A percentile compares a stretch with the other conserved stretches of the same genome.
Evolutionary conservation across 2,329 filamentous ascomycete species (phyloP).

Genomic region (Paracamarosporium sp.): DNA sequence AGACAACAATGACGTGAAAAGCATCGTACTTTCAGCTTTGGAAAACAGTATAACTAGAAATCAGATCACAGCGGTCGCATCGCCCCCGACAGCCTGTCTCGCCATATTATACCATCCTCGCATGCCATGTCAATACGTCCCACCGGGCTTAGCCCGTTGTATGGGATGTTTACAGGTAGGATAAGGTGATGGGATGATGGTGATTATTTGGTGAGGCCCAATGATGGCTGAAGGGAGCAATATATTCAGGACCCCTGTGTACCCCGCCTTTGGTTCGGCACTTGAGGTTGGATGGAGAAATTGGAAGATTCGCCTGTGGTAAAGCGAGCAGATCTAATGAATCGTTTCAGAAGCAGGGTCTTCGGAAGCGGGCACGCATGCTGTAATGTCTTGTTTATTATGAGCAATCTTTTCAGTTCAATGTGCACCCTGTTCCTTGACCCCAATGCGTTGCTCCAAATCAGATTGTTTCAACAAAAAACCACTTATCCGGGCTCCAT

Average conservation of each 20-base stretch:
- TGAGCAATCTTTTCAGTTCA: too few species aligned
- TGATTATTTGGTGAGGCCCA: background rate
- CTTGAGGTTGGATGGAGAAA: background rate
- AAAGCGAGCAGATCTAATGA: background rate
- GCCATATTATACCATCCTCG: conserved; percentile 3
- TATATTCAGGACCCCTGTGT: conserved; percentile 2
- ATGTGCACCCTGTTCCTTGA: too few species aligned
- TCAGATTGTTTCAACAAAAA: too few species aligned
- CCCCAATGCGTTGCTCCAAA: too few species aligned
- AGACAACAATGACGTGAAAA: background rate
- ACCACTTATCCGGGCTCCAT: too few species aligned
- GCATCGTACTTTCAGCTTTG: background rate
- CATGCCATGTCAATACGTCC: background rate
- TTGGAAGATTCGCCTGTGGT: too few species aligned
- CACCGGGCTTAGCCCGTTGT: background rate
- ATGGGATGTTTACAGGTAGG: background rate
- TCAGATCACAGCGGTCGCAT: background rate
- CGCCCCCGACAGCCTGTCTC: background rate
- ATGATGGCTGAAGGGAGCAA: conserved; percentile 2
- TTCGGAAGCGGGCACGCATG: background rate
- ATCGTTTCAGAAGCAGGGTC: background rate
- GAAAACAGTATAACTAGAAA: background rate
- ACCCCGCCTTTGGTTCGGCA: conserved; percentile 5
- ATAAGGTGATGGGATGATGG: background rate
- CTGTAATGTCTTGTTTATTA: too few species aligned